Base-by-base conservation (phyloP, 1,139 yeast genomes). In the Candida tetrigidarum region DNA sequence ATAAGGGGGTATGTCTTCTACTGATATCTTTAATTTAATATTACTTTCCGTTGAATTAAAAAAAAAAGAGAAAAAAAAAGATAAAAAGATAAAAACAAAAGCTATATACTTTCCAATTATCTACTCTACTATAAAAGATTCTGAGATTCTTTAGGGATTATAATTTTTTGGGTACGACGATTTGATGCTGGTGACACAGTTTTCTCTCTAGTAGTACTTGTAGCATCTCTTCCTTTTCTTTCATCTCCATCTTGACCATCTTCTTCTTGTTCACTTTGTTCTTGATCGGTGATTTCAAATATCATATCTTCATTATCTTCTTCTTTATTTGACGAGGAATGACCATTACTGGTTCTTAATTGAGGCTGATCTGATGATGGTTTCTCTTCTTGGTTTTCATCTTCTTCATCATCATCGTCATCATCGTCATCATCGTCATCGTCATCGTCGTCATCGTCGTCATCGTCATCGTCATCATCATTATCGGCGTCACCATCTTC, bases 241-340 rank as follows among this genome's bases (percentile, higher is more conserved):
- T 33, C 43, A 11, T 28, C 18, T n/a, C 15, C 23, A 8, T 34
- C 37, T 22, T 34, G 28, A 12, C 22, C 26, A 11, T 9, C 6
- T 3, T 25, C 42, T 10, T 32, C 49, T 2, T 15, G 25, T 23
- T 41, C 50, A 28, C 42, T 46, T 35, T 53, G 46, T 48, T 51
- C 53, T 44, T 61, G 45, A 34, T 54, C 52, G 29, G 58, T 47
- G 37, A 69, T 64, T 33, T 69, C 71, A 51, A 70, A 70, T 10
- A 70, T 68, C 72, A 70, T 66, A 36, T 66, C 71, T 36, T 66
- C 66, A 45, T 64, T 62, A 41, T 45, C 32, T 28, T 6, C 40
- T 30, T 38, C 39, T 27, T 25, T 32, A 30, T 14, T 16, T 15
- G 23, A 15, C n/a, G 34, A 34, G 41, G 35, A 33, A 32, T 37